Conservation (phyloP, 257 asterid genomes). For the Gardenia jasminoides region DNA sequence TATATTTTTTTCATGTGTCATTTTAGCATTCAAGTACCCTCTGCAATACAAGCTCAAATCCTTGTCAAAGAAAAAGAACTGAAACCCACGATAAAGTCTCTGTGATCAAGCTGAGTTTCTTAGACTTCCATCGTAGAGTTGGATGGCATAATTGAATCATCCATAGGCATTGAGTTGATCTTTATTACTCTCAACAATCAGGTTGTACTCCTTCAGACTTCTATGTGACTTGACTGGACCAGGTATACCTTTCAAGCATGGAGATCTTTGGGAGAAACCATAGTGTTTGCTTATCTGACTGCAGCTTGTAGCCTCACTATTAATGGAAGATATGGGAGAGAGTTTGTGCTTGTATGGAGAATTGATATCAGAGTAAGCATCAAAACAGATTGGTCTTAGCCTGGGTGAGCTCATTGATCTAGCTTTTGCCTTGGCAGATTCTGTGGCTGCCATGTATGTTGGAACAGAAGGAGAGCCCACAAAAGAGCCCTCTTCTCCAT, state of each 20-base stretch:
- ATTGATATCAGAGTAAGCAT: conserved; percentile 65
- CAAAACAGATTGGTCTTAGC: conserved; percentile 62
- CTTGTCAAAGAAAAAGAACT: background rate
- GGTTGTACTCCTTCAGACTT: conserved; percentile 33
- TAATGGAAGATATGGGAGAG: conserved; percentile 84
- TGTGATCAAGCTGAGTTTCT: conserved; percentile 23
- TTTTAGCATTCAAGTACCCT: background rate
- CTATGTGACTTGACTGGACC: conserved; percentile 60
- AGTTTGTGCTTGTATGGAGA: conserved; percentile 80
- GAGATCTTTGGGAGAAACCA: conserved; percentile 57
- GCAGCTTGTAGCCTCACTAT: conserved; percentile 66
- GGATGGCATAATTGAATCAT: background rate
- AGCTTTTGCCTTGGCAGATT: conserved; percentile 79
- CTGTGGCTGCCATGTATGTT: conserved; percentile 92
- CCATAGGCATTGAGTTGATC: background rate
- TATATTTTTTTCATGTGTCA: background rate
- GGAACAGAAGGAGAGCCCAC: conserved; percentile 59
- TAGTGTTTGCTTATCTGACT: conserved; percentile 51
- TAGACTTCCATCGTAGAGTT: background rate
- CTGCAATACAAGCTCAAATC: background rate
- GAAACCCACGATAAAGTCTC: conserved; percentile 25
- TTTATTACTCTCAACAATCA: background rate
- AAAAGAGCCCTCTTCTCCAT: conserved; percentile 52
- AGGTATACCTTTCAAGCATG: conserved; percentile 51
- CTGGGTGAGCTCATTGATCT: conserved; percentile 90